Base-by-base conservation (phyloP, 2,329 filamentous ascomycete species). In the Diaporthe sp. region DNA sequence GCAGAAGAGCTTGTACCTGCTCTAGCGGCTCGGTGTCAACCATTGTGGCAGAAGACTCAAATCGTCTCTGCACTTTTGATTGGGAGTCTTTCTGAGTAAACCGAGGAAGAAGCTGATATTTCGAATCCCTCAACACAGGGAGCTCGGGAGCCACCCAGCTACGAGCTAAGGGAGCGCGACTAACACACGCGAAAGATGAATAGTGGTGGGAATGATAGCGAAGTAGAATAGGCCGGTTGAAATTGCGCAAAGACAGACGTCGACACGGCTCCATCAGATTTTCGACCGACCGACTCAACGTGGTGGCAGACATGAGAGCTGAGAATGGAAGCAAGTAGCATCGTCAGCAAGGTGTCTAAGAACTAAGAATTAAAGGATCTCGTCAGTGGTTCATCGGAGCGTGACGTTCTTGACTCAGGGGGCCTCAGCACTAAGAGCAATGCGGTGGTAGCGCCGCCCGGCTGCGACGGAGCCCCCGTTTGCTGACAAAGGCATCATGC, bases 381-480 rank as follows among this genome's bases (percentile, higher is more conserved):
- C 12, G 12, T 19, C 12, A 34, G 10, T 37, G 44, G 19, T 37
- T 37, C 10, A 17, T 10, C 2, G 10, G 28, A 1, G 28, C 17
- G 28, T 67, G 44, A 25, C 61, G 61, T 65, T 49, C 25, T 65
- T 65, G 42, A 65, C 42, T 67, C 42, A 51, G 58, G 44, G 10
- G 39, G n/a, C 37, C n/a, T 34, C 44, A 67, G 61, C 61, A 67
- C 61, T 68, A 68, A 34, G 19, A 17, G 31, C 19, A 12, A 49
- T n/a, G 19, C 12, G 31, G 61, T 19, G 44, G 13, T 67, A 51
- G 61, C 61, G 61, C 12, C 28, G 6, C 15, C 12, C 42, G 61
- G 44, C 62, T 44, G 59, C 22, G 59, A 62, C 59, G 17, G 13
- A 15, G 59, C 25, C 15, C 59, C 39, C 9, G 2, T n/a, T 51